Evolutionary conservation across 306 rosid genomes (phyloP).

Genomic region (Vigna mungo): DNA sequence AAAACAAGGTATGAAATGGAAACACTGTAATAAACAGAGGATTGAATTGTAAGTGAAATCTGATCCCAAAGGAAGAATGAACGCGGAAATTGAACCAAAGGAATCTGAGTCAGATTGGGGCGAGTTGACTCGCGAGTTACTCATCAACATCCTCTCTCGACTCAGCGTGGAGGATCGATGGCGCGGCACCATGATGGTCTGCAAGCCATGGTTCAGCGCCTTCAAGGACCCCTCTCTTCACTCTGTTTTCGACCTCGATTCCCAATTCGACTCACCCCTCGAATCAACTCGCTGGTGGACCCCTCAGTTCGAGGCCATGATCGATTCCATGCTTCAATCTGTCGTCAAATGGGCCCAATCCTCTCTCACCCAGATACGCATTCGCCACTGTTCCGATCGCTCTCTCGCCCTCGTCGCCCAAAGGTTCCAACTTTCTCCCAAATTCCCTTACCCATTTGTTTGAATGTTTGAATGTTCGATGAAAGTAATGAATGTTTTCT

Average conservation of each 20-base stretch:
- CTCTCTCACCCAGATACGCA: constrained; percentile 65
- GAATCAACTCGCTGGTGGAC: constrained; percentile 74
- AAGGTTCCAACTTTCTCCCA: constrained; percentile 51
- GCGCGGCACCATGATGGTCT: constrained; percentile 73
- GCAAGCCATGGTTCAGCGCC: constrained; percentile 79
- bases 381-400: constrained; percentile 75
- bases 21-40: not conserved
- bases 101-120: constrained; percentile 61
- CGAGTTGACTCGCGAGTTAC: constrained; percentile 82
- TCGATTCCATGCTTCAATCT: constrained; percentile 84
- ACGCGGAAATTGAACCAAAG: constrained; percentile 43
- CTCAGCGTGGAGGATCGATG: constrained; percentile 73
- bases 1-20: not conserved
- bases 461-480: too few relatives aligned
- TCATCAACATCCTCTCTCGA: constrained; percentile 73
- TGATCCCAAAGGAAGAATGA: constrained; percentile 34
- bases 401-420: constrained; percentile 68
- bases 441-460: constrained; percentile 18
- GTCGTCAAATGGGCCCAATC: constrained; percentile 60
- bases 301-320: constrained; percentile 64
- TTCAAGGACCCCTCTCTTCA: constrained; percentile 72
- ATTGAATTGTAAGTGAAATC: not conserved
- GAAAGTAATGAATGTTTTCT: not conserved
- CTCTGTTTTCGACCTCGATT: constrained; percentile 68
- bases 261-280: constrained; percentile 52